These are phyloP conservation scores for Scleroderma bovista DNA, from an alignment of 768 basidiomycete species.

Conservation along the genomic window DNA sequence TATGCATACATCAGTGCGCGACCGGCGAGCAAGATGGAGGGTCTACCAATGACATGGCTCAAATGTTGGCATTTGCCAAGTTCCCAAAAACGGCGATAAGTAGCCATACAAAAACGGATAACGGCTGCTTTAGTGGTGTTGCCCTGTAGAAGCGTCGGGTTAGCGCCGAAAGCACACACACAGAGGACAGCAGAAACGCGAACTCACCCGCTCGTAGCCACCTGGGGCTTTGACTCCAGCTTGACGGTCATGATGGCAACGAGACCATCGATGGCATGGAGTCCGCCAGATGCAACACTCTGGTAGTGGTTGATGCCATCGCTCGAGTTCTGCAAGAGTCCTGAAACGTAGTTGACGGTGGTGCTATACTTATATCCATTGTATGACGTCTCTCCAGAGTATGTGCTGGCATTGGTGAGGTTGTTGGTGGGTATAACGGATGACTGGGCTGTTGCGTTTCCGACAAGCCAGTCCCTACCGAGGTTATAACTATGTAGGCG, in stretches of 20 bases:
- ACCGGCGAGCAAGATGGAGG: too few species aligned
- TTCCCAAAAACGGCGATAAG: too few species aligned
- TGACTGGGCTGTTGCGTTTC: conserved; percentile 62
- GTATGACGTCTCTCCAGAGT: conserved; percentile 56
- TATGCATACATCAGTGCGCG: too few species aligned
- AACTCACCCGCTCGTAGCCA: conserved; percentile 19
- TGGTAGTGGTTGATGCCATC: conserved; percentile 63
- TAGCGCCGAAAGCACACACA: too few species aligned
- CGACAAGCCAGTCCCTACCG: conserved; percentile 82
- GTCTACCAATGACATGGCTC: too few species aligned
- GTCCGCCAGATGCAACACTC: conserved; percentile 44
- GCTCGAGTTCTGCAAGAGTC: conserved; percentile 65
- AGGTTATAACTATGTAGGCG: conserved; percentile 47
- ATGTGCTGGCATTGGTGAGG: conserved; percentile 48
- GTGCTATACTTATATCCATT: conserved; percentile 72
- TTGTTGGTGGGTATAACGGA: conserved; percentile 19
- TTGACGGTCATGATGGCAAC: conserved; percentile 74
- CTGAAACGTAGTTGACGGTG: conserved; percentile 59
- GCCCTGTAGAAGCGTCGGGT: too few species aligned
- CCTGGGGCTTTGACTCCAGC: conserved; percentile 40
- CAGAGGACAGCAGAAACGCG: neutral
- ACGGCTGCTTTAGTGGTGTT: too few species aligned
- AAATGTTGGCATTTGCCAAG: too few species aligned
- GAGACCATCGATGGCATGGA: conserved; percentile 74
- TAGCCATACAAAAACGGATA: too few species aligned